phyloP scores from a whole-genome alignment of 2,329 filamentous ascomycete genomes.

The Xylariales sp. region DNA sequence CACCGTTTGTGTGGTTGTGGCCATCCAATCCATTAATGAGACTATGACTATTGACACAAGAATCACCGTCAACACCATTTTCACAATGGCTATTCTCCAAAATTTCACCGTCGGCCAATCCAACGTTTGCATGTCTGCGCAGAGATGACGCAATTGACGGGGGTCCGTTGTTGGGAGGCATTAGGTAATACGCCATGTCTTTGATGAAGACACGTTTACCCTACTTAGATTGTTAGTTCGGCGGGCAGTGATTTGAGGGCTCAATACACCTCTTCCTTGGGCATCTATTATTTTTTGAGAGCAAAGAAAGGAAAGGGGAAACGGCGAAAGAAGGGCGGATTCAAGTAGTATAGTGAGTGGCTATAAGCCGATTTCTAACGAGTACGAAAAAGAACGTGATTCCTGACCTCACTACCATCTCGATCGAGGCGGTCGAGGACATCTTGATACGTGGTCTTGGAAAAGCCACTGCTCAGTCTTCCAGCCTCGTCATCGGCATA shows the following conservation, averaged over 20 bases:
- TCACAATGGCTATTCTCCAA: slow-evolving; percentile 27
- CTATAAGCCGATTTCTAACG: background rate
- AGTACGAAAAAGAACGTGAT: slow-evolving; percentile 20
- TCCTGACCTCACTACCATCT: slow-evolving; percentile 77
- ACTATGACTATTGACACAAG: slow-evolving; percentile 10
- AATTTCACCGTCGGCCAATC: slow-evolving; percentile 37
- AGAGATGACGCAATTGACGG: slow-evolving; percentile 84
- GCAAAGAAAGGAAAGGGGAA: too few relatives aligned
- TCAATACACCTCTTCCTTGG: too few relatives aligned
- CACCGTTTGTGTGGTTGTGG: slow-evolving; percentile 34
- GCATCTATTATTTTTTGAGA: too few relatives aligned
- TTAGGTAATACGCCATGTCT: slow-evolving; percentile 93
- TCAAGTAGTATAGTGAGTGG: background rate
- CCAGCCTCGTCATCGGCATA: slow-evolving; percentile 75
- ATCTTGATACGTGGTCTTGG: slow-evolving; percentile 76
- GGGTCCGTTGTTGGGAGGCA: slow-evolving; percentile 77
- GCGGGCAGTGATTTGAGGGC: slow-evolving; percentile 42
- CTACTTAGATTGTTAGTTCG: slow-evolving; percentile 61
- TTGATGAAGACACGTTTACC: slow-evolving; percentile 97
- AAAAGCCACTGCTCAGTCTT: slow-evolving; percentile 72
- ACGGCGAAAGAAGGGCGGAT: too few relatives aligned
- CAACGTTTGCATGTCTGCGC: slow-evolving; percentile 61
- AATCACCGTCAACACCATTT: slow-evolving; percentile 15
- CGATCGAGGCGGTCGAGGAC: slow-evolving; percentile 81
- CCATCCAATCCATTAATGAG: slow-evolving; percentile 28